A percentile compares a stretch with the other conserved stretches of the same genome.
Evolutionary conservation across 2,329 filamentous ascomycete genomes (phyloP).

Genomic region (Lecanicillium sp.): DNA sequence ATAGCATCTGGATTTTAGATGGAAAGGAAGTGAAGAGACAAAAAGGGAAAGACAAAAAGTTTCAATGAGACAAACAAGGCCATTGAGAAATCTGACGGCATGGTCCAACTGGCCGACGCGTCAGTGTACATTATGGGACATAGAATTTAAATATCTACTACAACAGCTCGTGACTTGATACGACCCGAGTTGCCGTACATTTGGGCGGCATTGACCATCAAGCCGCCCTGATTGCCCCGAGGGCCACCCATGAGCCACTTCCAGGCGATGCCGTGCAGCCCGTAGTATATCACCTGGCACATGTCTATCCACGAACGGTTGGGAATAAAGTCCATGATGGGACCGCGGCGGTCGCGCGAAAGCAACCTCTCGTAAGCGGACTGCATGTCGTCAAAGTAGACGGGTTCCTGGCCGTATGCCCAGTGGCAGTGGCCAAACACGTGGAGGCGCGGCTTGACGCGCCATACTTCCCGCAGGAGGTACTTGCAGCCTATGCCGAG

Average conservation of each 20-base stretch:
- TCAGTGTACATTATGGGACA: too few species aligned
- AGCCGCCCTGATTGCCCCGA: conserved; percentile 40
- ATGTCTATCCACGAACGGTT: conserved; percentile 41
- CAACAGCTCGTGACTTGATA: conserved; percentile 35
- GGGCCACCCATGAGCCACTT: conserved; percentile 52
- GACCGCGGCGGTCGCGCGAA: conserved; percentile 35
- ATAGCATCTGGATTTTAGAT: conserved; percentile 19
- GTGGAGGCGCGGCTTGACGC: conserved; percentile 67
- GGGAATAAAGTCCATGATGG: conserved; percentile 41
- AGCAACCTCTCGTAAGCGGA: conserved; percentile 62
- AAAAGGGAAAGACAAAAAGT: background rate
- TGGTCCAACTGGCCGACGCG: too few species aligned
- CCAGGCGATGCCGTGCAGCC: conserved; percentile 44
- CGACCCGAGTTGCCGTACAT: conserved; percentile 48
- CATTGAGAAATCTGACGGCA: too few species aligned
- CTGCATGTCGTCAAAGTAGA: conserved; percentile 72
- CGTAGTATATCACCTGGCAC: conserved; percentile 38
- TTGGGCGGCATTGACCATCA: conserved; percentile 54
- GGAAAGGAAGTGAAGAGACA: background rate
- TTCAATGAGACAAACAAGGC: too few species aligned
- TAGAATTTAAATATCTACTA: conserved; percentile 28
- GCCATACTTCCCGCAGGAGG: conserved; percentile 66
- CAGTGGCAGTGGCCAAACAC: conserved; percentile 83
- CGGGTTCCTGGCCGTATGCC: conserved; percentile 61
- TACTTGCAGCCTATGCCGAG: conserved; percentile 64